These are phyloP conservation scores for Suhomyces coccinellae DNA, from an alignment of 1,139 yeast species.

Conservation along the genomic window DNA sequence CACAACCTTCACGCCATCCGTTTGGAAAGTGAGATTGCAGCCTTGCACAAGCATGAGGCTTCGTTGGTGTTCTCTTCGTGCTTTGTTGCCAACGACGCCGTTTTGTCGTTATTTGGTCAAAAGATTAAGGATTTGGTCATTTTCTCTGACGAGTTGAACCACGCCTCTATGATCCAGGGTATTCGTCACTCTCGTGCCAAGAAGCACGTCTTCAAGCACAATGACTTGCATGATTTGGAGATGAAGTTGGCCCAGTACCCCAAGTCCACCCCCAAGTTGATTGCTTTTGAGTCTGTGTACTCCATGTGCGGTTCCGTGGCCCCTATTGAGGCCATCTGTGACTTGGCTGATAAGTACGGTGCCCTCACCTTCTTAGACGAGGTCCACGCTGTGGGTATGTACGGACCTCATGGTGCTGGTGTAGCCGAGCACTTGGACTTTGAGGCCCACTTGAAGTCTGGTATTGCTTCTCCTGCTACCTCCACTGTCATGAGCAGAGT, in stretches of 20 bases:
- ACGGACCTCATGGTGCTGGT: constrained; percentile 99
- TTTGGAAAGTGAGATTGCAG: constrained; percentile 84
- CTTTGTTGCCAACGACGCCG: constrained; percentile 96
- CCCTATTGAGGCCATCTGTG: constrained; percentile 90
- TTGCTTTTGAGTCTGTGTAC: constrained; percentile 95
- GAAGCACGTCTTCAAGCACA: constrained; percentile 90
- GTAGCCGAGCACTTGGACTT: constrained; percentile 96
- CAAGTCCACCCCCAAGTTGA: constrained; percentile 80
- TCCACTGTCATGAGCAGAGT: constrained; percentile 81
- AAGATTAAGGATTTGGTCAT: constrained; percentile 86
- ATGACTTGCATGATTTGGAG: constrained; percentile 82
- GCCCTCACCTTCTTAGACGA: constrained; percentile 96
- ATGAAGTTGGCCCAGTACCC: constrained; percentile 76
- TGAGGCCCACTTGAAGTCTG: constrained; percentile 70
- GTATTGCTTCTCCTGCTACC: constrained; percentile 52
- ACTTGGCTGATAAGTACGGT: constrained; percentile 95
- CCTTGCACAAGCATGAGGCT: constrained; percentile 91
- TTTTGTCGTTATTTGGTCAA: constrained; percentile 88
- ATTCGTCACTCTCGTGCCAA: constrained; percentile 85
- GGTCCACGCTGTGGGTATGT: constrained; percentile 98
- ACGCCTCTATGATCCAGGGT: constrained; percentile 97
- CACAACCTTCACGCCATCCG: constrained; percentile 86
- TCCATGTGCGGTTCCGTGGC: constrained; percentile 98
- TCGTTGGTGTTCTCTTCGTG: constrained; percentile 95
- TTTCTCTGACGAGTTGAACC: constrained; percentile 90